Conservation (phyloP, 371 early-diverging fungal species). For the Syncephalastrum racemosum region DNA sequence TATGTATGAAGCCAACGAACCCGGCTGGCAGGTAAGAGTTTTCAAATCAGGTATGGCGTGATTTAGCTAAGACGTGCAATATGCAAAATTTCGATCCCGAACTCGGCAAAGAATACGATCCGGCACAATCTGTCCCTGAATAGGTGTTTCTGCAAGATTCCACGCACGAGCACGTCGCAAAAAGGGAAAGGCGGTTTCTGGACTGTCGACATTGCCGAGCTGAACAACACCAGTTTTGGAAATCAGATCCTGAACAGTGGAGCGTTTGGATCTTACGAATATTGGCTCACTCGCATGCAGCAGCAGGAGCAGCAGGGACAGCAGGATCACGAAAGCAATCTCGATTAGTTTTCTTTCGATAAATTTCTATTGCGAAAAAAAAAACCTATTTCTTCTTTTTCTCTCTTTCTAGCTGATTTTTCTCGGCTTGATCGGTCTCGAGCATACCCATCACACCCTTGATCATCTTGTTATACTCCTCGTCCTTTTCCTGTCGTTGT, state of each 20-base stretch:
- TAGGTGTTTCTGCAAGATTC: constrained; percentile 63
- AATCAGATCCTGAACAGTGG: constrained; percentile 19
- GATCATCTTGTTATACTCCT: constrained; percentile 83
- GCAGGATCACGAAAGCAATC: too few species aligned
- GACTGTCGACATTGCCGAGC: constrained; percentile 36
- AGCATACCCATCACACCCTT: constrained; percentile 80
- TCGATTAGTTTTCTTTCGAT: too few species aligned
- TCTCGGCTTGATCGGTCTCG: constrained; percentile 77
- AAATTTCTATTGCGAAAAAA: too few species aligned
- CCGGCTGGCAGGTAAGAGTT: constrained; percentile 51
- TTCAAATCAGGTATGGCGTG: neutral
- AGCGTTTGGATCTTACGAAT: constrained; percentile 3
- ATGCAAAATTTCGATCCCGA: too few species aligned
- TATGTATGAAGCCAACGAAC: constrained; percentile 52
- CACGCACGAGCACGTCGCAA: constrained; percentile 43
- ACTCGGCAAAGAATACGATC: constrained; percentile 58
- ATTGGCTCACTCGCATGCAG: neutral
- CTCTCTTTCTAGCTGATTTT: constrained; percentile 66
- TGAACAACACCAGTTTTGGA: constrained; percentile 31
- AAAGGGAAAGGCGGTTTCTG: constrained; percentile 56
- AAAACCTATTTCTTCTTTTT: constrained; percentile 34
- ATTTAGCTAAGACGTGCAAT: neutral
- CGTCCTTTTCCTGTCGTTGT: constrained; percentile 77
- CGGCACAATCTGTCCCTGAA: constrained; percentile 65
- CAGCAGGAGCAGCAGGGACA: neutral